Evolutionary conservation across 106 monocot species (phyloP).

Genomic region (Chionographis japonica): DNA sequence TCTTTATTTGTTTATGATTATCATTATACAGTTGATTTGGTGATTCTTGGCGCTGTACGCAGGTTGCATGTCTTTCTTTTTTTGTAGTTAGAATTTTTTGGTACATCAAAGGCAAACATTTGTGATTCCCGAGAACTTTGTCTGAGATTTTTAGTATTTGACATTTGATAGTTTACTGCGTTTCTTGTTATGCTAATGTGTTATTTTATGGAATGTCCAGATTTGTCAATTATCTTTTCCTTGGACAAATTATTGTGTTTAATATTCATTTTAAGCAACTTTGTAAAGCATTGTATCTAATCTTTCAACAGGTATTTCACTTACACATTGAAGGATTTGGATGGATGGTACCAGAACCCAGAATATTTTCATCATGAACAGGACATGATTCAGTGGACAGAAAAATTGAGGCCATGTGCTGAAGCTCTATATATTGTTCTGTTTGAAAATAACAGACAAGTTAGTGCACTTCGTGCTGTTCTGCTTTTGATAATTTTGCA

Average conservation of each 20-base stretch:
- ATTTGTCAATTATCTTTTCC: neutral
- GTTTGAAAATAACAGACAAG: conserved; percentile 89
- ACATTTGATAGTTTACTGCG: too few species aligned
- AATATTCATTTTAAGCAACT: neutral
- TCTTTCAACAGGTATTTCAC: conserved; percentile 62
- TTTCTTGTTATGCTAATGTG: too few species aligned
- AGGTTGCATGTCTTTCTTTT: too few species aligned
- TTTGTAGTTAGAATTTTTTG: too few species aligned
- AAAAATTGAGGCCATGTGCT: conserved; percentile 91
- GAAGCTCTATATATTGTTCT: conserved; percentile 95
- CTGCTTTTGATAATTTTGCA: neutral
- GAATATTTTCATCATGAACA: conserved; percentile 98
- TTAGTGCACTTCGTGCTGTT: conserved; percentile 27
- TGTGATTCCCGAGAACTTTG: too few species aligned
- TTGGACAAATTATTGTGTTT: neutral
- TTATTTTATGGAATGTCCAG: neutral
- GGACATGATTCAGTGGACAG: conserved; percentile 94
- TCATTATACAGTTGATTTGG: too few species aligned
- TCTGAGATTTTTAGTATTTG: too few species aligned
- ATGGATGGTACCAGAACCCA: conserved; percentile 82
- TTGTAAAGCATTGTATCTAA: neutral
- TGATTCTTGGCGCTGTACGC: too few species aligned
- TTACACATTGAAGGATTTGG: conserved; percentile 74
- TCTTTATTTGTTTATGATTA: too few species aligned
- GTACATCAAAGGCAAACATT: too few species aligned